Conservation (phyloP, 106 monocot genomes). For the Allium sativum region DNA sequence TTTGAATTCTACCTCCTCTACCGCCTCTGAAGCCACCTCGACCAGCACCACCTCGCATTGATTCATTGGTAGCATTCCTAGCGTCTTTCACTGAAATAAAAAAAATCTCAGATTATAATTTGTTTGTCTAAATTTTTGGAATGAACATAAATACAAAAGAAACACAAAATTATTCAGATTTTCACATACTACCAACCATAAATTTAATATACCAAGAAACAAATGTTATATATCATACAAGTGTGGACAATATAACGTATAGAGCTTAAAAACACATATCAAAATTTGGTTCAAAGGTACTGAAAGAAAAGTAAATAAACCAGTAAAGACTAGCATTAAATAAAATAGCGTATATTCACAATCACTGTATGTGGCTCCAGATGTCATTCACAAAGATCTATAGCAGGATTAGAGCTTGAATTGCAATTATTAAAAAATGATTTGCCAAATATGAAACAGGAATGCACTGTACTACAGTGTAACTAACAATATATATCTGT, state of each 20-base stretch:
- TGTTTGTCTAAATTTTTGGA: too few species aligned
- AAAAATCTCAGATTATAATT: not conserved
- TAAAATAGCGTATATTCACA: too few species aligned
- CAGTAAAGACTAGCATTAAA: too few species aligned
- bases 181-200: not conserved
- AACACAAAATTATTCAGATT: not conserved
- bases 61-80: constrained; percentile 16
- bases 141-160: too few species aligned
- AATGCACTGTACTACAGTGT: too few species aligned
- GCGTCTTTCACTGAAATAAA: constrained; percentile 7
- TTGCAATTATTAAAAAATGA: too few species aligned
- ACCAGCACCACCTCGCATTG: constrained; percentile 15
- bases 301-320: too few species aligned
- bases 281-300: not conserved
- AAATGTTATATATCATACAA: constrained; percentile 26
- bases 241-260: not conserved
- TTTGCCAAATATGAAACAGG: too few species aligned
- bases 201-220: not conserved
- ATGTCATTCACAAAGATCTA: too few species aligned
- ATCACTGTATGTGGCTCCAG: too few species aligned
- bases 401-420: too few species aligned
- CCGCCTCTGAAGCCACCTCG: constrained; percentile 33
- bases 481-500: too few species aligned
- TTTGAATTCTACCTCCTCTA: constrained; percentile 18
- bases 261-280: not conserved